Percentiles rank a stretch among this genome's conserved stretches.
phyloP scores from a whole-genome alignment of 2,329 filamentous ascomycete genomes.

The Aspergillus clavatus region DNA sequence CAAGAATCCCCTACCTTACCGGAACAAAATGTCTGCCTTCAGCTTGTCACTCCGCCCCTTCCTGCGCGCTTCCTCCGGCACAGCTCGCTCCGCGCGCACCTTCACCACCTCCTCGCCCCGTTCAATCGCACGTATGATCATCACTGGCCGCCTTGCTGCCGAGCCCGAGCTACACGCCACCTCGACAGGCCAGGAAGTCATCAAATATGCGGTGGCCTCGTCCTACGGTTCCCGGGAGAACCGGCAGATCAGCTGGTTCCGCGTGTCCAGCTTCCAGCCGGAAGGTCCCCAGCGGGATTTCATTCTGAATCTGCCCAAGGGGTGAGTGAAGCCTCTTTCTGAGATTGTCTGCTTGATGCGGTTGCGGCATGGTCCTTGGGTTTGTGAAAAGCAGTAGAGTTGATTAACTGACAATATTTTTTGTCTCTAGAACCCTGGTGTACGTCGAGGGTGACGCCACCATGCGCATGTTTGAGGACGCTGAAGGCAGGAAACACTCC shows the following conservation, averaged over 20 bases:
- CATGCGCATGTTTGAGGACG: slow-evolving; percentile 62
- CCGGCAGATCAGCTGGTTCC: slow-evolving; percentile 79
- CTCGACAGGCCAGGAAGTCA: slow-evolving; percentile 64
- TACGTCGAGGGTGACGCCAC: slow-evolving; percentile 78
- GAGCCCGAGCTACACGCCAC: slow-evolving; percentile 71
- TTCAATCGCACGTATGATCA: slow-evolving; percentile 71
- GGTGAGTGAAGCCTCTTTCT: too few relatives aligned
- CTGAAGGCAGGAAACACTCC: slow-evolving; percentile 61
- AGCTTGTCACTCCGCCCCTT: slow-evolving; percentile 51
- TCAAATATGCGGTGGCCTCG: slow-evolving; percentile 73
- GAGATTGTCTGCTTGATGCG: too few relatives aligned
- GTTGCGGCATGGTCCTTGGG: too few relatives aligned
- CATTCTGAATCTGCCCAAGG: slow-evolving; percentile 71
- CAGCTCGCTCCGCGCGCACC: slow-evolving; percentile 52
- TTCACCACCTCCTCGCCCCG: slow-evolving; percentile 65
- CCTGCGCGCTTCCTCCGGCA: slow-evolving; percentile 42
- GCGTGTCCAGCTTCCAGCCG: slow-evolving; percentile 64
- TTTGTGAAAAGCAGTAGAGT: too few relatives aligned
- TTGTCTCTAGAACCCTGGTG: slow-evolving; percentile 61
- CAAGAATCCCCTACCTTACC: background rate
- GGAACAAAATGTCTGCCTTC: slow-evolving; percentile 37
- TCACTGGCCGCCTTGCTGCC: slow-evolving; percentile 79
- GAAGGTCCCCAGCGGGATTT: slow-evolving; percentile 67
- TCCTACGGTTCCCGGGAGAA: slow-evolving; percentile 63
- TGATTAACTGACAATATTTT: slow-evolving; percentile 11